A percentile compares a stretch with the other conserved stretches of the same genome.
Evolutionary conservation across 2,329 filamentous ascomycete species (phyloP).

Genomic region (Proliferodiscus dingleyae): DNA sequence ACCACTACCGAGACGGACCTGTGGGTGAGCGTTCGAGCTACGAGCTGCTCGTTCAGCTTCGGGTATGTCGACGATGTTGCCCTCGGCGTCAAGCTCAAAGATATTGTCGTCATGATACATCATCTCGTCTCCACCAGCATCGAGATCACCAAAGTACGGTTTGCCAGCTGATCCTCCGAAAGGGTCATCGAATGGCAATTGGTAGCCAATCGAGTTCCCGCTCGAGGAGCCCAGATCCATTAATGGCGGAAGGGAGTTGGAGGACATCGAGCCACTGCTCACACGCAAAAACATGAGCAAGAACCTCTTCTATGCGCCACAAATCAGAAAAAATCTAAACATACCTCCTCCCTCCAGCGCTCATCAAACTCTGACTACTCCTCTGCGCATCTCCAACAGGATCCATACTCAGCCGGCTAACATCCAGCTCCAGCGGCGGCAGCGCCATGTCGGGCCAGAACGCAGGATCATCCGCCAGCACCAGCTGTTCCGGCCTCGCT

Average conservation of each 20-base stretch:
- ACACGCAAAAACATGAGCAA: no score
- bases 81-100: slow-evolving; percentile 50
- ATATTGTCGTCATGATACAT: slow-evolving; percentile 42
- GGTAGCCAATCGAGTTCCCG: slow-evolving; percentile 33
- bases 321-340: neutral
- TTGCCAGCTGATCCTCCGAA: slow-evolving; percentile 31
- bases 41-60: slow-evolving; percentile 20
- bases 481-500: slow-evolving; percentile 69
- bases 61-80: slow-evolving; percentile 48
- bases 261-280: slow-evolving; percentile 23
- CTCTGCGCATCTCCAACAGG: neutral
- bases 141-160: slow-evolving; percentile 25
- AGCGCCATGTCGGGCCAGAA: slow-evolving; percentile 67
- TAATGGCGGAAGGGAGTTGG: slow-evolving; percentile 36
- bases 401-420: neutral
- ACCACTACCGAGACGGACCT: slow-evolving; percentile 27
- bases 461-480: slow-evolving; percentile 75
- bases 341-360: neutral
- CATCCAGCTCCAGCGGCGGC: slow-evolving; percentile 52
- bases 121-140: slow-evolving; percentile 35
- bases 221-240: slow-evolving; percentile 46
- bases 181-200: slow-evolving; percentile 24
- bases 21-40: slow-evolving; percentile 9
- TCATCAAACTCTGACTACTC: slow-evolving; percentile 1
- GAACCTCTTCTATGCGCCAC: slow-evolving; percentile 7